These are phyloP conservation scores for Ascosphaera acerosa DNA, from an alignment of 2,329 filamentous ascomycete species.

Conservation along the genomic window DNA sequence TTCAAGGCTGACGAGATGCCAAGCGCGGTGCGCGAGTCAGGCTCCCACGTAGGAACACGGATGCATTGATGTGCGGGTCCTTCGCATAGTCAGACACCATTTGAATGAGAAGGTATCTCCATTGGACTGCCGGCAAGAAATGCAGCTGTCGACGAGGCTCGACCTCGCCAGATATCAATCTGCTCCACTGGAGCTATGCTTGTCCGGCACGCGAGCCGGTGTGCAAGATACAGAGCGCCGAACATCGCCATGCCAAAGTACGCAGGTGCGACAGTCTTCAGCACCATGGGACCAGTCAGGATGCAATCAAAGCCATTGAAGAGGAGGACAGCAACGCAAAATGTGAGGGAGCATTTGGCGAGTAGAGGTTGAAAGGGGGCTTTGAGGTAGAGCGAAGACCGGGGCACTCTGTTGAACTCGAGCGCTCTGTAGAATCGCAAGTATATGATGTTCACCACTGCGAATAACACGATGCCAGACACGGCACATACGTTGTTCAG, in stretches of 20 bases:
- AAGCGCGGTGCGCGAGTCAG: no score
- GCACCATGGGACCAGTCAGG: background rate
- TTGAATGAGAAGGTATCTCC: no score
- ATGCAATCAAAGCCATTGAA: background rate
- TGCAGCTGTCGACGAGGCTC: no score
- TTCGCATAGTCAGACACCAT: no score
- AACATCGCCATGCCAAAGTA: conserved; percentile 8
- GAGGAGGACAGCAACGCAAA: background rate
- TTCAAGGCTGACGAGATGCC: no score
- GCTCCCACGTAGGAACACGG: no score
- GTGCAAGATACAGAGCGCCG: conserved; percentile 5
- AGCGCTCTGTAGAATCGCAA: background rate
- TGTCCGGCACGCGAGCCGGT: conserved; percentile 4
- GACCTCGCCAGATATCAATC: conserved; percentile 15
- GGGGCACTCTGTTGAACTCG: background rate
- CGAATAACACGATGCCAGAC: conserved; percentile 4
- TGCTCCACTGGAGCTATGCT: conserved; percentile 6
- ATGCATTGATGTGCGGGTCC: no score
- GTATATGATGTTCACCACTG: conserved; percentile 2
- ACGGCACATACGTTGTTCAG: conserved; percentile 6
- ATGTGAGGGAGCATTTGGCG: background rate
- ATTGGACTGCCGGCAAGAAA: no score
- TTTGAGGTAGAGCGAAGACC: background rate
- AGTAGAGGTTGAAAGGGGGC: background rate
- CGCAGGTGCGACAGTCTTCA: conserved; percentile 6